Evolutionary conservation across 2,329 filamentous ascomycete species (phyloP).

Genomic region (Penicillium sp.): DNA sequence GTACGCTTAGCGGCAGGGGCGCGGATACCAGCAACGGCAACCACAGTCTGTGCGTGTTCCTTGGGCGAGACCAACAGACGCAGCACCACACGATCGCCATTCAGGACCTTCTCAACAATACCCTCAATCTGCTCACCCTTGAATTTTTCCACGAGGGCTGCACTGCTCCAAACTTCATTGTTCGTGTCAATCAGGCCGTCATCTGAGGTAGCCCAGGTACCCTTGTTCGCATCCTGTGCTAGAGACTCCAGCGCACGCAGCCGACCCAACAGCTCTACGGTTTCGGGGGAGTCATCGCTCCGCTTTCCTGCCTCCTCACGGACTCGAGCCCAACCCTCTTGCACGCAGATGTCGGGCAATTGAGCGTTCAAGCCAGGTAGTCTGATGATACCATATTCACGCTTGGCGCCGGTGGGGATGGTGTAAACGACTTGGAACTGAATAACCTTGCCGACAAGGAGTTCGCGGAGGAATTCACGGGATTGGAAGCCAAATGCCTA

Average conservation of each 20-base stretch:
- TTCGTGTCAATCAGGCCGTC: conserved; percentile 70
- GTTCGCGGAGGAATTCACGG: conserved; percentile 83
- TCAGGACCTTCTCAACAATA: conserved; percentile 86
- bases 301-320: conserved; percentile 84
- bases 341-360: conserved; percentile 78
- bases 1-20: conserved; percentile 86
- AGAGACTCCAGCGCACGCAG: conserved; percentile 74
- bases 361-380: conserved; percentile 68
- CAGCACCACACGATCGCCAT: conserved; percentile 84
- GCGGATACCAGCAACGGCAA: conserved; percentile 84
- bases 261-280: conserved; percentile 68
- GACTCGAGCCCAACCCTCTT: conserved; percentile 89
- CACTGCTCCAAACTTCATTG: conserved; percentile 76
- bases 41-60: conserved; percentile 85
- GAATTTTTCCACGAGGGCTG: conserved; percentile 74
- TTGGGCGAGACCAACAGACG: conserved; percentile 77
- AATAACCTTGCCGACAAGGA: conserved; percentile 81
- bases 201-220: conserved; percentile 70
- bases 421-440: conserved; percentile 85
- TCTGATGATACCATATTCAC: conserved; percentile 82
- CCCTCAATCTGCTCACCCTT: conserved; percentile 83
- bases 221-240: conserved; percentile 76
- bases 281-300: conserved; percentile 81
- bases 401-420: conserved; percentile 72
- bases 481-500: conserved; percentile 87